Conservation (phyloP, 495 filamentous ascomycete genomes). For the Penicillium bialowiezense region DNA sequence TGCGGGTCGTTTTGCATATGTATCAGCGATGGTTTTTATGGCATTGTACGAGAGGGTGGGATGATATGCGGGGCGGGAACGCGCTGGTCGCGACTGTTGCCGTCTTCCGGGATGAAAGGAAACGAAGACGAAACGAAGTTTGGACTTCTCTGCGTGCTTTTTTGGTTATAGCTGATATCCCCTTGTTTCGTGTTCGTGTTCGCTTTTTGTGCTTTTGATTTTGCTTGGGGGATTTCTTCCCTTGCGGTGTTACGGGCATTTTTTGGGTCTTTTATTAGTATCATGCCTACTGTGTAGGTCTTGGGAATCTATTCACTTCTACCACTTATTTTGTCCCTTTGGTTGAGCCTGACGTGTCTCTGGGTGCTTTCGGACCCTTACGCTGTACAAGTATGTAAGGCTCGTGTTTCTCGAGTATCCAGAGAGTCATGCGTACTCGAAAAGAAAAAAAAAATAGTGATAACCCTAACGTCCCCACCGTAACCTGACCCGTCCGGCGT, state of each 20-base stretch:
- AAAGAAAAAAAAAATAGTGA: background rate
- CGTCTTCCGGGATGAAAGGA: background rate
- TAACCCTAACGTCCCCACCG: conserved; percentile 8
- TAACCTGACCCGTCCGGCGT: background rate
- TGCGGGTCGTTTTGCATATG: background rate
- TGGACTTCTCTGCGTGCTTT: conserved; percentile 12
- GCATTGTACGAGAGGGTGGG: conserved; percentile 8
- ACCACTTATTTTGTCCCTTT: background rate
- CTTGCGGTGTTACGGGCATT: conserved; percentile 1
- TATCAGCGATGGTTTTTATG: background rate
- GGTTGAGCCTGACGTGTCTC: background rate
- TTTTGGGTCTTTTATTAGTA: background rate
- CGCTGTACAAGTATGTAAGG: background rate
- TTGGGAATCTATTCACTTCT: background rate
- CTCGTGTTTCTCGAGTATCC: background rate
- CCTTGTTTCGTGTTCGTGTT: conserved; percentile 16
- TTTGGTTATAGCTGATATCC: conserved; percentile 23
- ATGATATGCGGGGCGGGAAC: conserved; percentile 6
- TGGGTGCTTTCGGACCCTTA: background rate
- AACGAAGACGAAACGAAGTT: conserved; percentile 5
- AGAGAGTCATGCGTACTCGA: background rate
- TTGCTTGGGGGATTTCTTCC: conserved; percentile 4
- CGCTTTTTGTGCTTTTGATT: conserved; percentile 7
- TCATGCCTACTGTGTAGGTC: background rate
- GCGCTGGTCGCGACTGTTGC: conserved; percentile 20